Evolutionary conservation across 192 early-diverging fungal genomes (phyloP), one percentile per base, ranked within the genome.

Genomic region (Coemansia sp.): DNA sequence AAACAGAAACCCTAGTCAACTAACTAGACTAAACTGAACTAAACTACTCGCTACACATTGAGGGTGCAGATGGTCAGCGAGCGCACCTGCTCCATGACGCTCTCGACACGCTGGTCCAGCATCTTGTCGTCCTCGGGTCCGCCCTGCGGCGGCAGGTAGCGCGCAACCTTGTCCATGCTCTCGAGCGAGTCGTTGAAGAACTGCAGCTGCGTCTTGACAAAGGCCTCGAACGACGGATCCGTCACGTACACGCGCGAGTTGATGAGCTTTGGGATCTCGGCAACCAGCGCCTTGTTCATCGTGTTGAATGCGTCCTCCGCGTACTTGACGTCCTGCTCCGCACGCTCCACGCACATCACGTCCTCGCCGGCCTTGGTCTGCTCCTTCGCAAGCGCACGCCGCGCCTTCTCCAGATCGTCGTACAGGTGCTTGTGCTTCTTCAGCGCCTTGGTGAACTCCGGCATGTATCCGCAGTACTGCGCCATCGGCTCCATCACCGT

Each of bases 161-260:
- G 73, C 43, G 88, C 69, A 5, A 94, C 74, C 4, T 77, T 66
- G 62, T 92, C 88, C 68, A 98, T 85, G 63, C 88, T 86, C 36
- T 90, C 84, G 59, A 89, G 88, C 55, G 92, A 92, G 45, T 88
- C 86, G 73, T 91, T 91, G 62, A 93, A 92, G 83, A 98, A 98
- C 63, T 87, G 85, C n/a, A 96, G 74, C 74, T 99, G 96, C 15
- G 90, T 86, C 80, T 96, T 95, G 60, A 98, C 91, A 32, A 99
- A 80, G 8, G 96, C 97, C 71, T 98, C 96, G 70, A 99, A 96
- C 19, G 93, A 94, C 3, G 98, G 98, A 36, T 98, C 94, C 52
- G 98, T 77, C 66, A 95, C 95, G 5, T 93, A 91, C 0, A 98
- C 90, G 39, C 96, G 83, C 22, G 94, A 71, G 48, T 93, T 93